Evolutionary conservation across 805 yeast species (phyloP).

Genomic region (Torulaspora maleeae): DNA sequence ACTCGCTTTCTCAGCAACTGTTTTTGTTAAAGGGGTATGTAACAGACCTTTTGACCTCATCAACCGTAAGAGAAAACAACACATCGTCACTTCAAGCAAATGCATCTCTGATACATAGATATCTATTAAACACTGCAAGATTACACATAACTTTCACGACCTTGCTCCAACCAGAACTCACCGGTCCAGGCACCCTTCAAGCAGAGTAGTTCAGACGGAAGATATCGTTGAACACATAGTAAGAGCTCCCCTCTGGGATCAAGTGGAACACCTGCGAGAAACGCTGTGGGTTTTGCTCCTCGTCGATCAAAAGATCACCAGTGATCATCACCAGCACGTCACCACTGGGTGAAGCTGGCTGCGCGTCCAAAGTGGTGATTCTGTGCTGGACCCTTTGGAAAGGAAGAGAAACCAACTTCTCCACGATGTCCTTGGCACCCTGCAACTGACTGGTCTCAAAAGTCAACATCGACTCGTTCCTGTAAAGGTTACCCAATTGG

Average conservation of each 20-base stretch:
- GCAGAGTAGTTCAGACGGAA: conserved; percentile 87
- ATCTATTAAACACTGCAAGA: conserved; percentile 1
- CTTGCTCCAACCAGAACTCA: neutral
- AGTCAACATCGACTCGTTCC: conserved; percentile 96
- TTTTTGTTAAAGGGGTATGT: neutral
- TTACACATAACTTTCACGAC: neutral
- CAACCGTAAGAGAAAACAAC: neutral
- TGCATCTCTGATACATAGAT: neutral
- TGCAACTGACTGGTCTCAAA: conserved; percentile 92
- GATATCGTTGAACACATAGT: conserved; percentile 93
- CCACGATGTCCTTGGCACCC: conserved; percentile 90
- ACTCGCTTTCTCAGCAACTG: neutral
- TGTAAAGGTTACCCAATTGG: conserved; percentile 87
- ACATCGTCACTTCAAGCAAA: neutral
- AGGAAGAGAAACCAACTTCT: conserved; percentile 83
- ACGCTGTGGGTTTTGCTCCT: conserved; percentile 91
- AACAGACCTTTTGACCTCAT: neutral
- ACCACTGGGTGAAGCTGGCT: conserved; percentile 89
- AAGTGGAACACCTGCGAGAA: conserved; percentile 97
- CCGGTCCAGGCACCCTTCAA: conserved; percentile 25
- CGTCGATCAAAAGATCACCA: conserved; percentile 87
- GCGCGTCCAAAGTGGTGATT: conserved; percentile 94
- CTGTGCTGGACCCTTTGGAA: conserved; percentile 91
- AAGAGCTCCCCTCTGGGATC: conserved; percentile 85
- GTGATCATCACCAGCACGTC: conserved; percentile 97